phyloP scores from a whole-genome alignment of 169 alveolate genomes.

The Fabrea salina region DNA sequence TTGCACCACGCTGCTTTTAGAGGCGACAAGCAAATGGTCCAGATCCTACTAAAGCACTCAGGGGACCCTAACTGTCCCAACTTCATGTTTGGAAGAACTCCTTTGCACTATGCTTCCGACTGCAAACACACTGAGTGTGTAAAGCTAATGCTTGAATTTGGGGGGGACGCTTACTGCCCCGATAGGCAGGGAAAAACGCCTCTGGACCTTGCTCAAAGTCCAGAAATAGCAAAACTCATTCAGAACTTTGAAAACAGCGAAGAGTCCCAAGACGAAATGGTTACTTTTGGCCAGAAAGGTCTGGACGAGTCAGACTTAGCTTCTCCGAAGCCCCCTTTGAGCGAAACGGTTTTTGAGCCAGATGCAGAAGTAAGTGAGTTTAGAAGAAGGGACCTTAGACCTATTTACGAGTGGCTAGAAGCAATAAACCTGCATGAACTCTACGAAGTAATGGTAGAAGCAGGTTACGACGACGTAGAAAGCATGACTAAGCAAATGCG shows the following conservation, averaged over 20 bases:
- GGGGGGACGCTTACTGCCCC: background rate
- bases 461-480: slow-evolving; percentile 27
- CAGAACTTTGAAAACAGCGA: too few species aligned
- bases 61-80: slow-evolving; percentile 37
- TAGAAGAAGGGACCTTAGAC: background rate
- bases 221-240: background rate
- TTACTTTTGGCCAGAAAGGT: too few species aligned
- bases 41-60: slow-evolving; percentile 26
- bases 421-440: background rate
- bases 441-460: background rate
- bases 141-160: background rate
- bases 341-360: slow-evolving; percentile 19
- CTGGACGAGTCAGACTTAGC: too few species aligned
- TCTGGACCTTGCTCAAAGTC: background rate
- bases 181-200: slow-evolving; percentile 27
- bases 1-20: slow-evolving; percentile 46
- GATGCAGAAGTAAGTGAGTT: background rate
- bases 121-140: background rate
- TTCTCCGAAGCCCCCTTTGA: too few species aligned
- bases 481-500: background rate
- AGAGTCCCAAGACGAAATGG: too few species aligned
- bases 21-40: slow-evolving; percentile 43
- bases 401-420: slow-evolving; percentile 25
- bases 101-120: slow-evolving; percentile 34
- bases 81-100: slow-evolving; percentile 28